Base-by-base conservation (phyloP, 2,329 filamentous ascomycete genomes). In the Neopestalotiopsis clavispora region DNA sequence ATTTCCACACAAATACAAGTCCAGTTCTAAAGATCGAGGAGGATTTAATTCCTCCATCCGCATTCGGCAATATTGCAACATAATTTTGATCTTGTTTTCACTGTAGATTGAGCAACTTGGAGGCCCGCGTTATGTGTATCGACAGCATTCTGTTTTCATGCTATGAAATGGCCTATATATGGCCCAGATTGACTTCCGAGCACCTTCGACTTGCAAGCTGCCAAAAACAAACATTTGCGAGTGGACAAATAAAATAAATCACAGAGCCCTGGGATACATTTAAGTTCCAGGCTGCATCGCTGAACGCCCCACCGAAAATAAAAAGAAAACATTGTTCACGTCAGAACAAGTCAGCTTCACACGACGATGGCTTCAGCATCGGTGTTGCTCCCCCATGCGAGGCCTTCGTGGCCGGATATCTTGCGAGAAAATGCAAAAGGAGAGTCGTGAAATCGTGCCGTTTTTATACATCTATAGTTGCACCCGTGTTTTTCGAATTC, bases 391-490 rank as follows among this genome's bases (percentile, higher is more conserved):
- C 32, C 56, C 34, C 28, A 66, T 40, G 57, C 45, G 38, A 61
- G 63, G 59, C 68, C 57, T 34, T 23, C 13, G 59, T 70, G 69
- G 64, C 66, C 67, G 69, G 69, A 70, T 70, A 70, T 70, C 69
- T 67, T 64, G 61, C 61, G 62, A 66, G 66, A 69, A 70, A 67
- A 69, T 68, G 66, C 57, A 69, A 64, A 69, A 67, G 64, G 63
- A 70, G 61, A 70, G 67, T 70, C 67, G 64, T 69, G 64, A 64
- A 66, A 67, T 70, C 69, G 65, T 70, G 67, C 64, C 49, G 57
- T 67, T 63, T 28, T 67, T 69, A 60, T 69, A 71, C 68, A 69
- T 68, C 59, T 65, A 67, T 67, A 42, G 49, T n/a, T 52, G n/a
- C 58, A 10, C 28, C 14, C 52, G 13, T 38, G 17, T 52, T 10